These are phyloP conservation scores for Malassezia furfur DNA, from an alignment of 1,284 basidiomycete genomes.

Conservation along the genomic window DNA sequence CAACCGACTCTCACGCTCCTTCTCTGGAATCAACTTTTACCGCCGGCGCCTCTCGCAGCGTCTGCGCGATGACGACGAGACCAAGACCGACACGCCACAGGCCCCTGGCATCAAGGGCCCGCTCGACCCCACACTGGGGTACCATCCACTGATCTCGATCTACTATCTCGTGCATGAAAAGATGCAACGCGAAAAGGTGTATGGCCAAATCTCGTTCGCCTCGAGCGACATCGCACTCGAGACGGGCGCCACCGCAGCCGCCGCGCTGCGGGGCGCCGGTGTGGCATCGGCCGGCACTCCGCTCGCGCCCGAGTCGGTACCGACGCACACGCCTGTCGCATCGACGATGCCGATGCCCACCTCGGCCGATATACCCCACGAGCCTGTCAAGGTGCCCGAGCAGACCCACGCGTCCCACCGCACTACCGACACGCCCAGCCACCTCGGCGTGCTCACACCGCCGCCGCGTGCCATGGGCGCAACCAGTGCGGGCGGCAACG, in stretches of 20 bases:
- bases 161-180: constrained; percentile 93
- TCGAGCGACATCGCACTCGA: constrained; percentile 64
- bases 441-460: constrained; percentile 9
- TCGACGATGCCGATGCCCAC: constrained; percentile 34
- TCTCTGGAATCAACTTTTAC: constrained; percentile 92
- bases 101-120: constrained; percentile 40
- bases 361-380: constrained; percentile 45
- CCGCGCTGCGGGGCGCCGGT: constrained; percentile 10
- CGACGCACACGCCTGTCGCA: neutral
- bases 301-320: constrained; percentile 7
- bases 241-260: constrained; percentile 18
- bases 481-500: constrained; percentile 12
- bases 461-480: constrained; percentile 16
- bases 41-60: constrained; percentile 62
- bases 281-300: constrained; percentile 4
- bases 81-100: neutral
- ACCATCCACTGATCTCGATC: constrained; percentile 88
- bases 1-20: constrained; percentile 51
- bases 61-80: constrained; percentile 14
- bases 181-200: constrained; percentile 82
- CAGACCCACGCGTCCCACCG: constrained; percentile 34
- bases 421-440: constrained; percentile 22
- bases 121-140: constrained; percentile 77
- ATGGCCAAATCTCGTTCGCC: constrained; percentile 86
- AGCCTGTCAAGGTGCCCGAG: constrained; percentile 39